phyloP scores from a whole-genome alignment of 371 early-diverging fungal species.

The Actinomortierella ambigua region DNA sequence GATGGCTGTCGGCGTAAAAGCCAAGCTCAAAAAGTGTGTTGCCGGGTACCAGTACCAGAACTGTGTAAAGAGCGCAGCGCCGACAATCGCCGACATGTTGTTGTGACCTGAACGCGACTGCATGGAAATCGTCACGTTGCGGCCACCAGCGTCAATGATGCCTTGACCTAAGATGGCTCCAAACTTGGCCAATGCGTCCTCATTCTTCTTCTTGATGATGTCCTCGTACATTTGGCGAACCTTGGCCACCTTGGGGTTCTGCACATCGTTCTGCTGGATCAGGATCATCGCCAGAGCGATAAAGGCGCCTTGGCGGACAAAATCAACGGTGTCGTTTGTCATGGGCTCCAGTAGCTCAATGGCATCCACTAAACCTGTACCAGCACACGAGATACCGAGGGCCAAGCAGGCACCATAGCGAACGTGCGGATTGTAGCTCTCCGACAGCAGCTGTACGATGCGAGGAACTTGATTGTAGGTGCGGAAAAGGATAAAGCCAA shows the following conservation, averaged over 20 bases:
- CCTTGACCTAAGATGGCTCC: conserved; percentile 98
- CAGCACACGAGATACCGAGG: conserved; percentile 98
- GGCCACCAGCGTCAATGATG: conserved; percentile 97
- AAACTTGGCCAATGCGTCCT: conserved; percentile 94
- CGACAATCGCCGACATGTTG: conserved; percentile 94
- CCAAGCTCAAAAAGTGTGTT: conserved; percentile 91
- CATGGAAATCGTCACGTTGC: conserved; percentile 95
- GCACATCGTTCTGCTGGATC: conserved; percentile 93
- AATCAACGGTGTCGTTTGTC: conserved; percentile 97
- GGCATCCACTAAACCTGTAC: conserved; percentile 93
- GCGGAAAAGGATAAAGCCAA: conserved; percentile 95
- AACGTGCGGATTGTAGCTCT: conserved; percentile 98
- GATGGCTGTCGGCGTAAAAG: conserved; percentile 94
- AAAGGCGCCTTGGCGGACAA: conserved; percentile 98
- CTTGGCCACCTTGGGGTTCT: conserved; percentile 71
- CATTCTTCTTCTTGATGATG: conserved; percentile 92
- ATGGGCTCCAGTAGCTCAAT: conserved; percentile 97
- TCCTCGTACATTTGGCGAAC: conserved; percentile 88
- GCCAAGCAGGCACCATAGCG: conserved; percentile 97
- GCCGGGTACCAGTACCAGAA: conserved; percentile 99
- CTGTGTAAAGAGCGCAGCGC: conserved; percentile 97
- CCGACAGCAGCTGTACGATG: conserved; percentile 95
- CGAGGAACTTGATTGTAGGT: conserved; percentile 94
- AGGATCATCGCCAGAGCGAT: conserved; percentile 98
- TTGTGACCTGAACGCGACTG: conserved; percentile 88